Base-by-base conservation (phyloP, 2,329 filamentous ascomycete species). In the Fusarium concolor region DNA sequence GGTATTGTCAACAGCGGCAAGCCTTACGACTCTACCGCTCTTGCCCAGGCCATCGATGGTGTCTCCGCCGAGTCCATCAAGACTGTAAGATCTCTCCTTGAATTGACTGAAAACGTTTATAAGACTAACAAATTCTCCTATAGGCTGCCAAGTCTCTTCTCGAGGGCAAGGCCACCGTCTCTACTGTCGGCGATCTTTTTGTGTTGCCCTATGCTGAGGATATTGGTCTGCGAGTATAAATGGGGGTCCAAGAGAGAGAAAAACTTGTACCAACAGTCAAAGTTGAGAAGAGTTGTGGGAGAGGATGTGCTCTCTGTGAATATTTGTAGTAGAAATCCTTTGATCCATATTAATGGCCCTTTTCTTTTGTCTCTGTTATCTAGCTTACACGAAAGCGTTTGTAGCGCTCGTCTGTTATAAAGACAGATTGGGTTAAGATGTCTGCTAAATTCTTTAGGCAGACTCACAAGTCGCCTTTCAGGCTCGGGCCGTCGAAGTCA, bases 171-270 rank as follows among this genome's bases (percentile, higher is more conserved):
- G 94, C 95, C 51, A 91, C 93, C 54, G 92, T 97, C 68, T 91
- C 93, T 67, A 87, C 93, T 61, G 94, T 98, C 67, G 96, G 96
- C 80, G 96, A 99, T 79, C 87, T 99, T 75, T 91, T 93, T 81
- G 87, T 91, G 76, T 89, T 99, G 78, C 96, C 96, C 59, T 99
- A 91, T 79, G 96, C 94, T 71, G 92, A 94, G 83, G 96, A 99
- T 79, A 86, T 99, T 79, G 96, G 95, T 75, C 88, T 99, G 78
- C 93, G 90, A 80, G 93, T 97, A 87, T 99, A 96, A 88, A 88
- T 70, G 62, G 72, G 62, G 66, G 64, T 73, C 68, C 66, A 71
- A 71, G 67, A 66, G 73, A 73, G 71, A 73, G 62, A 75, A 77
- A 75, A 78, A 73, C 76, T 76, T 82, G 80, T 82, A 82, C 72